Evolutionary conservation across 192 early-diverging fungal genomes (phyloP).

Genomic region (Pilobolus umbonatus): DNA sequence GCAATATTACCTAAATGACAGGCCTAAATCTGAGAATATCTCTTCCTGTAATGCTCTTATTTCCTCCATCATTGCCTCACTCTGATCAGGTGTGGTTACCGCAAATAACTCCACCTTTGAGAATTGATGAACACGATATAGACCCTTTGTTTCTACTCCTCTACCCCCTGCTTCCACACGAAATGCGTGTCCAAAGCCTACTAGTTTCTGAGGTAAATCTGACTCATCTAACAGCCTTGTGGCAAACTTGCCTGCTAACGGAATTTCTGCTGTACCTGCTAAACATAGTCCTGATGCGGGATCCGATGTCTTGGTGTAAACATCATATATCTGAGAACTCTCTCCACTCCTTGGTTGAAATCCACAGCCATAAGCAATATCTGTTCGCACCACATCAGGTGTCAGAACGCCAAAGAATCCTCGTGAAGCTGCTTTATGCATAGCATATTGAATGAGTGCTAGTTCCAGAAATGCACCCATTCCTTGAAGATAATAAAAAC

Average conservation of each 20-base stretch:
- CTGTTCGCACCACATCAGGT: conserved; percentile 76
- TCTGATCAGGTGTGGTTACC: conserved; percentile 55
- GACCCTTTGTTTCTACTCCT: conserved; percentile 72
- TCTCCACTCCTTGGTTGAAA: conserved; percentile 71
- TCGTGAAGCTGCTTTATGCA: conserved; percentile 56
- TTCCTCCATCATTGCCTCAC: conserved; percentile 64
- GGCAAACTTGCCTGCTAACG: conserved; percentile 78
- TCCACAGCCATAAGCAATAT: conserved; percentile 80
- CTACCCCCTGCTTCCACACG: conserved; percentile 83
- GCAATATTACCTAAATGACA: conserved; percentile 60
- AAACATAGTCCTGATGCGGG: conserved; percentile 55
- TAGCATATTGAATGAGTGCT: conserved; percentile 79
- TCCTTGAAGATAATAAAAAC: conserved; percentile 84
- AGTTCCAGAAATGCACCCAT: conserved; percentile 78
- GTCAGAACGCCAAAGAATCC: conserved; percentile 75
- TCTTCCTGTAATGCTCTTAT: conserved; percentile 66
- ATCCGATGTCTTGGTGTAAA: conserved; percentile 33
- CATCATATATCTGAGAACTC: conserved; percentile 80
- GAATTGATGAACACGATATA: conserved; percentile 93
- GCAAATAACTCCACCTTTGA: conserved; percentile 90
- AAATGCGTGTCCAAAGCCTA: conserved; percentile 81
- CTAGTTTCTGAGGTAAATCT: conserved; percentile 63
- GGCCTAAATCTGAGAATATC: conserved; percentile 72
- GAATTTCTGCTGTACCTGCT: conserved; percentile 87
- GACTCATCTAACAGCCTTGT: conserved; percentile 48